Conservation (phyloP, 164 flowering plant species). For the Litsea cubeba region DNA sequence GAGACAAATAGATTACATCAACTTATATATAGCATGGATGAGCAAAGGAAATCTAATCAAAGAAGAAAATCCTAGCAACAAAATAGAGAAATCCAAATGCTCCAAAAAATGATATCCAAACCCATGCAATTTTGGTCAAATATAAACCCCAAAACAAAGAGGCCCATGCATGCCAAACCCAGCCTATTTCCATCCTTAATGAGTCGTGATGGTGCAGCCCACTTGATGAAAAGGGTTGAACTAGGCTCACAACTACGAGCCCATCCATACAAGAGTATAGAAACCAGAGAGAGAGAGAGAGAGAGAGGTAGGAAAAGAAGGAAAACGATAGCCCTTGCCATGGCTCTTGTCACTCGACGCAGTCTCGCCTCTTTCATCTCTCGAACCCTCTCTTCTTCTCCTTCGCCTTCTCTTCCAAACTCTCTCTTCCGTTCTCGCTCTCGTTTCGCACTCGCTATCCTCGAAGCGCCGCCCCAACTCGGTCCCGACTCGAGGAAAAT, state of each 20-base stretch:
- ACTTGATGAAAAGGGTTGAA: not conserved
- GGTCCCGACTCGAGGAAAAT: slow-evolving; percentile 16
- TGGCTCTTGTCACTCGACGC: slow-evolving; percentile 45
- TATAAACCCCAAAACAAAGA: no score
- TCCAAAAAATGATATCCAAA: no score
- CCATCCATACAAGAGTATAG: not conserved
- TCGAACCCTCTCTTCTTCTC: slow-evolving; percentile 21
- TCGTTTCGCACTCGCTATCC: slow-evolving; percentile 19
- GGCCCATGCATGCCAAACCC: no score
- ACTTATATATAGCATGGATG: no score
- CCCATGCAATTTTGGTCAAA: no score
- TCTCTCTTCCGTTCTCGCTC: slow-evolving; percentile 24
- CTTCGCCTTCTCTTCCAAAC: slow-evolving; percentile 6
- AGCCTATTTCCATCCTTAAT: no score
- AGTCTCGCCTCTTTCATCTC: slow-evolving; percentile 27
- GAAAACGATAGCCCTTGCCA: not conserved
- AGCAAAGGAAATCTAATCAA: no score
- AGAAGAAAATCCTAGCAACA: no score
- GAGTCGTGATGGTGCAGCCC: no score
- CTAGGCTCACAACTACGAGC: not conserved
- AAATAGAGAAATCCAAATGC: no score
- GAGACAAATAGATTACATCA: no score
- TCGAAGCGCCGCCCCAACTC: slow-evolving; percentile 9
- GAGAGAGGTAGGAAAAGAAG: not conserved
- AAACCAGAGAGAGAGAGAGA: not conserved